A percentile compares a stretch with the other conserved stretches of the same genome.
Conservation (phyloP, 1,284 basidiomycete species). For the Cryptococcus maquisensis region DNA sequence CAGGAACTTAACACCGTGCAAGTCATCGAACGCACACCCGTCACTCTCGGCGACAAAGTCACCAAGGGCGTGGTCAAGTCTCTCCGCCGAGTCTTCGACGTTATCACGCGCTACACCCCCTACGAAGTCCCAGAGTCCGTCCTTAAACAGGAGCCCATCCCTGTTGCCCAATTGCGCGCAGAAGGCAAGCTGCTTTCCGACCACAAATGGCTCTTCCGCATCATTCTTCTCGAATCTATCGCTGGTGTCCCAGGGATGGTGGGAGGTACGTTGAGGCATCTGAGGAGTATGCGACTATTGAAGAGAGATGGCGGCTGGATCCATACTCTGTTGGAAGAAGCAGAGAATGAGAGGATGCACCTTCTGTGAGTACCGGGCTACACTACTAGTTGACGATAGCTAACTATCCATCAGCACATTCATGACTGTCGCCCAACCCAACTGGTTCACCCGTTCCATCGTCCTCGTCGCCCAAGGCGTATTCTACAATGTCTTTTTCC, state of each 20-base stretch:
- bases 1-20: constrained; percentile 51
- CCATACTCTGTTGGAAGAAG: constrained; percentile 79
- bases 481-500: constrained; percentile 86
- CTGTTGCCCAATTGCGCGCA: constrained; percentile 67
- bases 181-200: constrained; percentile 69
- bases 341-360: constrained; percentile 94
- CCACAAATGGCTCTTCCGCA: constrained; percentile 72
- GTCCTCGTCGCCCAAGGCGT: constrained; percentile 80
- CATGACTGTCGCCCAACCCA: constrained; percentile 76
- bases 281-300: constrained; percentile 76
- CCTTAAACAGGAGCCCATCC: constrained; percentile 47
- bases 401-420: constrained; percentile 61
- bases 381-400: constrained; percentile 4
- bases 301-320: constrained; percentile 85
- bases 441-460: constrained; percentile 69
- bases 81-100: constrained; percentile 64
- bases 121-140: constrained; percentile 49
- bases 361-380: constrained; percentile 58
- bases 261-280: constrained; percentile 77
- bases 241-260: constrained; percentile 96
- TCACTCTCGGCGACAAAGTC: constrained; percentile 66
- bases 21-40: constrained; percentile 66
- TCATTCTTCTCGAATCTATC: constrained; percentile 82
- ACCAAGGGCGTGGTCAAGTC: constrained; percentile 63
- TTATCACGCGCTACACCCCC: constrained; percentile 67